These are phyloP conservation scores for Corymbia maculata DNA, from an alignment of 345 rosid species.

Conservation along the genomic window DNA sequence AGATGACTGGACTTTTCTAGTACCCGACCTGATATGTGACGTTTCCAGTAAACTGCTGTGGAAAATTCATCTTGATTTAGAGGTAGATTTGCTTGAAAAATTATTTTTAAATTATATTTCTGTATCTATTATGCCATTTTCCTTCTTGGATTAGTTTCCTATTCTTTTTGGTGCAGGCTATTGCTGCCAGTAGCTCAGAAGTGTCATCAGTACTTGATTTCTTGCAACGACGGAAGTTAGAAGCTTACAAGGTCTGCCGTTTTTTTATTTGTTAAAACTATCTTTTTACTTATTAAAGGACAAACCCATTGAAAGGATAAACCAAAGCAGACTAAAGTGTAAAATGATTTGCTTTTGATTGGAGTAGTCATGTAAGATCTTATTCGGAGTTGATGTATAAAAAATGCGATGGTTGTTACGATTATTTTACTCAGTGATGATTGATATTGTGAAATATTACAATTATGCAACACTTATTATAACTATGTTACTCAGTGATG, in stretches of 20 bases:
- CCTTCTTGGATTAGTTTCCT: background rate
- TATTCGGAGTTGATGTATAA: background rate
- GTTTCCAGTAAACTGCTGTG: constrained; percentile 62
- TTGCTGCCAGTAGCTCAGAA: constrained; percentile 92
- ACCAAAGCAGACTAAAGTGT: background rate
- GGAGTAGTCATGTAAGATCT: background rate
- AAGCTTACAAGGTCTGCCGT: constrained; percentile 66
- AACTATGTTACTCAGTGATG: background rate
- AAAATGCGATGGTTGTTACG: background rate
- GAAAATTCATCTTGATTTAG: constrained; percentile 88
- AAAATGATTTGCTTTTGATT: background rate
- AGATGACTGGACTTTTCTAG: constrained; percentile 84
- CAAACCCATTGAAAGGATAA: background rate
- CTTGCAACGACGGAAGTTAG: constrained; percentile 86
- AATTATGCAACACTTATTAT: too few species aligned
- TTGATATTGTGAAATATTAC: background rate
- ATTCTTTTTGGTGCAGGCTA: constrained; percentile 52
- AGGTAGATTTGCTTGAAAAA: constrained; percentile 38
- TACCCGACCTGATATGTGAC: constrained; percentile 86
- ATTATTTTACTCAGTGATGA: background rate
- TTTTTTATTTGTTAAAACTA: background rate
- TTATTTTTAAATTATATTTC: background rate
- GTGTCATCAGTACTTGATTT: constrained; percentile 78
- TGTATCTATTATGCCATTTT: background rate
- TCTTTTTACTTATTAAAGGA: background rate